These are phyloP conservation scores for Fusarium scirpi DNA, from an alignment of 2,329 filamentous ascomycete genomes.

Conservation along the genomic window DNA sequence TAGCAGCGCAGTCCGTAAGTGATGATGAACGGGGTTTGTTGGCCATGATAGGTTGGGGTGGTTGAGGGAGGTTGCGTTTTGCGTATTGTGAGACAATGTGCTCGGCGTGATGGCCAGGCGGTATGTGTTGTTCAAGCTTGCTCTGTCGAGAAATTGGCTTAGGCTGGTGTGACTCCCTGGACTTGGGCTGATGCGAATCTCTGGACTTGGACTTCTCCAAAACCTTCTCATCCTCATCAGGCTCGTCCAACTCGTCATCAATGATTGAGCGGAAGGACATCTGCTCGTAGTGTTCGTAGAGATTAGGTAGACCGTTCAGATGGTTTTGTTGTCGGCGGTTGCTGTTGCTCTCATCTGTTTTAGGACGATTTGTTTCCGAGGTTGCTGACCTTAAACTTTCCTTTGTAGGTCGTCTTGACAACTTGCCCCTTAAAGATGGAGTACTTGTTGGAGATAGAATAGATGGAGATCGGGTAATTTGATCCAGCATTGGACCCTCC, in stretches of 20 bases:
- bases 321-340: constrained; percentile 41
- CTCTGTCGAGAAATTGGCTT: constrained; percentile 19
- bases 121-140: constrained; percentile 34
- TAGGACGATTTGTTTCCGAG: constrained; percentile 40
- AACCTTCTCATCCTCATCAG: constrained; percentile 27
- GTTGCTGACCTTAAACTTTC: constrained; percentile 50
- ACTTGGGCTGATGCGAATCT: constrained; percentile 28
- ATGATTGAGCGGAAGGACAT: constrained; percentile 62
- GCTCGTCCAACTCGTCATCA: constrained; percentile 38
- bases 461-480: constrained; percentile 58
- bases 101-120: constrained; percentile 35
- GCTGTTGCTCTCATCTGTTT: constrained; percentile 46
- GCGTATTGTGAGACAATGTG: constrained; percentile 45
- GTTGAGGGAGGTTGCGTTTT: constrained; percentile 42
- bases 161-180: constrained; percentile 21
- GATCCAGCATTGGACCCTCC: constrained; percentile 52
- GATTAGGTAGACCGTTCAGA: constrained; percentile 59
- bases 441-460: constrained; percentile 55
- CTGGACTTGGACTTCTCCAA: constrained; percentile 24
- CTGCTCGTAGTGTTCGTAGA: constrained; percentile 71
- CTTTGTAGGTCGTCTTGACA: constrained; percentile 54
- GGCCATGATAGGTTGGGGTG: constrained; percentile 34
- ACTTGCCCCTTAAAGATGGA: constrained; percentile 44
- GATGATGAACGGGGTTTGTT: constrained; percentile 48
- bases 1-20: constrained; percentile 59